A percentile compares a stretch with the other conserved stretches of the same genome.
Conservation (phyloP, 2,329 filamentous ascomycete genomes). For the Colletotrichum orchidophilum region DNA sequence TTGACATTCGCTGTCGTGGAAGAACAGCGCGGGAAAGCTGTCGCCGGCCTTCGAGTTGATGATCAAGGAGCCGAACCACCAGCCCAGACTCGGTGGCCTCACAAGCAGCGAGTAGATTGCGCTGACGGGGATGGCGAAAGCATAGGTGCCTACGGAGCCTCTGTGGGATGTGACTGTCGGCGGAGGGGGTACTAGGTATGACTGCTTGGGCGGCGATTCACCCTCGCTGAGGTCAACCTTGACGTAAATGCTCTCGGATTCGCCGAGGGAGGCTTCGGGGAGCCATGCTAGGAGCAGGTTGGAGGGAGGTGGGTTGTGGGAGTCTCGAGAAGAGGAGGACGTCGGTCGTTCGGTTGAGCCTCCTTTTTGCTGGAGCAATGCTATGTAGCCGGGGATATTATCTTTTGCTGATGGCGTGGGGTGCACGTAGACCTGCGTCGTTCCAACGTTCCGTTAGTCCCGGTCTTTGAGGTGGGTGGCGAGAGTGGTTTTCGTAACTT, state of each 20-base stretch:
- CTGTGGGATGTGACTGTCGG: constrained; percentile 84
- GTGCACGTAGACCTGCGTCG: constrained; percentile 86
- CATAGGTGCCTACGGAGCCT: constrained; percentile 79
- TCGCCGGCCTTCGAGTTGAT: constrained; percentile 93
- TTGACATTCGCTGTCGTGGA: constrained; percentile 96
- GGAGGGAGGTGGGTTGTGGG: constrained; percentile 62
- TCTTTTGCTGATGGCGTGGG: constrained; percentile 93
- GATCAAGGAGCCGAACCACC: constrained; percentile 97
- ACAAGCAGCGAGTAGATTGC: constrained; percentile 92
- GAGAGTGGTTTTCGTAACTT: constrained; percentile 35
- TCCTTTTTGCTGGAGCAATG: constrained; percentile 88
- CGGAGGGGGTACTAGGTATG: constrained; percentile 90
- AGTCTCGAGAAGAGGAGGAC: constrained; percentile 50
- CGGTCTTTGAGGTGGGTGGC: constrained; percentile 6
- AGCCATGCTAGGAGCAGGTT: constrained; percentile 92
- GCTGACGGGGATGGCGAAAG: constrained; percentile 90
- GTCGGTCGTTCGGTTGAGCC: constrained; percentile 51
- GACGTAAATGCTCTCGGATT: constrained; percentile 88
- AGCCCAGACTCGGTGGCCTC: constrained; percentile 90
- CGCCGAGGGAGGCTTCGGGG: constrained; percentile 87
- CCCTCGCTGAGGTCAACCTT: constrained; percentile 91
- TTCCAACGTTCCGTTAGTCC: constrained; percentile 32
- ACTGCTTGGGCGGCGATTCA: constrained; percentile 83
- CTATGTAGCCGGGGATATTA: constrained; percentile 94
- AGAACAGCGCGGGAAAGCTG: constrained; percentile 94